A percentile compares a stretch with the other conserved stretches of the same genome.
phyloP scores from a whole-genome alignment of 306 rosid genomes.

The Cicer arietinum region DNA sequence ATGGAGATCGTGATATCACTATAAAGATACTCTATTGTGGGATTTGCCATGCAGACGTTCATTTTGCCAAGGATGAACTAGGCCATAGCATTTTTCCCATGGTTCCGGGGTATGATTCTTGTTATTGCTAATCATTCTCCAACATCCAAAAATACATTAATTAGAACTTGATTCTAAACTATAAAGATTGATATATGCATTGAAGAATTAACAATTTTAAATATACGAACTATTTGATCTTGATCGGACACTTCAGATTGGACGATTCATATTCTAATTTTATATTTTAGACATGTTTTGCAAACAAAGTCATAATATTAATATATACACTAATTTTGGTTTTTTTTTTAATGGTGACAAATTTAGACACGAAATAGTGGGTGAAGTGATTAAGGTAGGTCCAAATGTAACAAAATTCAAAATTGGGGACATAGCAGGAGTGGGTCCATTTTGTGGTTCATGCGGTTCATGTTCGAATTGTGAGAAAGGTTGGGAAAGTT shows the following conservation, averaged over 20 bases:
- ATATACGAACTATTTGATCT: no score
- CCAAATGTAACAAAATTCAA: conserved; percentile 41
- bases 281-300: no score
- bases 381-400: conserved; percentile 36
- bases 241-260: no score
- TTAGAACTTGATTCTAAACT: background rate
- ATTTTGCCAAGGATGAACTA: background rate
- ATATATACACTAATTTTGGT: background rate
- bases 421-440: conserved; percentile 48
- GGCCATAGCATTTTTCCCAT: conserved; percentile 11
- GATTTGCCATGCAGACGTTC: conserved; percentile 27
- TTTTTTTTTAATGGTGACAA: background rate
- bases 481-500: conserved; percentile 25
- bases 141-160: background rate
- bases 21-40: conserved; percentile 32
- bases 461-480: conserved; percentile 27
- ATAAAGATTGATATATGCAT: no score
- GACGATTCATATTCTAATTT: no score
- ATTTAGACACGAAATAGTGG: conserved; percentile 47
- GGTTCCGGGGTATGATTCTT: conserved; percentile 10
- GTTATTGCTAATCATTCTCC: background rate
- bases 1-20: conserved; percentile 16
- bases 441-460: conserved; percentile 38
- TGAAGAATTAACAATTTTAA: no score
- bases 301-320: no score